Base-by-base conservation (phyloP, 257 asterid species). In the Primulina eburnea region DNA sequence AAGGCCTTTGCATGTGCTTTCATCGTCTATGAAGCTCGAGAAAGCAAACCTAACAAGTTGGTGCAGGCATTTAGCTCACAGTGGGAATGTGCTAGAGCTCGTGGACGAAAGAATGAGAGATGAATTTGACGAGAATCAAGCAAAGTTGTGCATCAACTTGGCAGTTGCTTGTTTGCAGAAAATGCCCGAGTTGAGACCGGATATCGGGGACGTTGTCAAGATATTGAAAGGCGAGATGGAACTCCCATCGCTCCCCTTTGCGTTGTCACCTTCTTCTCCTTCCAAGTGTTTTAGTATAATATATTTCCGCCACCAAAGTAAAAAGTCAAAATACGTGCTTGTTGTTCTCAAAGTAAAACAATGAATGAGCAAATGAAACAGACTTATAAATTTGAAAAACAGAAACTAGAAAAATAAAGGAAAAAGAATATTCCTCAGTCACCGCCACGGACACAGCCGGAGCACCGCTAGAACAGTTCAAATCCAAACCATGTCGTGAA, bases 11-110 rank as follows among this genome's bases (percentile, higher is more conserved):
- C 97, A 94, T 65, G 92, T 94, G 17, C 90, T 94, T 52, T 80
- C 92, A 2, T 94, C 99, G 1, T 97, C 99, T 0, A 91, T 94
- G 96, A 87, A 86, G 85, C 90, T 94, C 1, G 96, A 94, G 84
- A 86, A 84, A 68, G 97, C 96, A 0, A 94, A 94, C 71, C 70
- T 94, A 68, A 78, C 91, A 57, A 91, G 98, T 73, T 94, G 99
- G 99, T 82, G 86, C 34, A 82, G 87, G 79, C 90, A 86, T 68
- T 78, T 94, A 59, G 96, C 99, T 34, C 89, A 84, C 18, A 38
- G 77, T 0, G 99, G 99, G 5, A 86, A 88, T 61, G 68, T 86
- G 5, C 71, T 94, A 8, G 97, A 94, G 69, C 83, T 94, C 2
- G 87, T 94, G 52, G 99, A 94, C 66, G 95, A 86, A 34, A 85